Evolutionary conservation across 2,329 filamentous ascomycete species (phyloP).

Genomic region (Colletotrichum cuscutae): DNA sequence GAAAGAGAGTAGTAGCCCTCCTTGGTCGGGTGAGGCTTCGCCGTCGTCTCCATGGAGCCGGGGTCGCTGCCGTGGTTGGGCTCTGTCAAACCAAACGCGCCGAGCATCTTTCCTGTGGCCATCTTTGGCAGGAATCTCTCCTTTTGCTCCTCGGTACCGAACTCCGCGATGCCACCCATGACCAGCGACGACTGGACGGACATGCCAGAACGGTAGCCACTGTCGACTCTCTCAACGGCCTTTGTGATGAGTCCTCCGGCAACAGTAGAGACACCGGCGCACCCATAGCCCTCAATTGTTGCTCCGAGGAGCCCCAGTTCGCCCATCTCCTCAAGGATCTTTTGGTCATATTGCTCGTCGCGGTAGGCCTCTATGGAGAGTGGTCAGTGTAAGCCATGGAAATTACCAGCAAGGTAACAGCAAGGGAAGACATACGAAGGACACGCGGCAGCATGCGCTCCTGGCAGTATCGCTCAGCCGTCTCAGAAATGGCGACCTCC

Average conservation of each 20-base stretch:
- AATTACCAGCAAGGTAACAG: constrained; percentile 1
- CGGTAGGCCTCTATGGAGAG: constrained; percentile 76
- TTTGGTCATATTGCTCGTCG: constrained; percentile 85
- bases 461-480: constrained; percentile 93
- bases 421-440: constrained; percentile 69
- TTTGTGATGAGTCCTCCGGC: constrained; percentile 90
- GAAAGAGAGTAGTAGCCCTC: constrained; percentile 83
- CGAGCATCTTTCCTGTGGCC: constrained; percentile 84
- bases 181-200: constrained; percentile 93
- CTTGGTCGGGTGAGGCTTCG: constrained; percentile 86
- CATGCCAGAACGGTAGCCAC: constrained; percentile 91
- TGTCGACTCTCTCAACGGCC: constrained; percentile 91
- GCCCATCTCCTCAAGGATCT: constrained; percentile 91
- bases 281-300: constrained; percentile 87
- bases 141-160: constrained; percentile 88
- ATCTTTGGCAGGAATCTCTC: constrained; percentile 83
- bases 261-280: constrained; percentile 87
- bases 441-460: constrained; percentile 87
- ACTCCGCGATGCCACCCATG: constrained; percentile 92
- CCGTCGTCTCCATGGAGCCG: constrained; percentile 88
- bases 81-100: constrained; percentile 90
- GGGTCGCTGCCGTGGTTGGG: constrained; percentile 94
- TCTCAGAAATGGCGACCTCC: constrained; percentile 88
- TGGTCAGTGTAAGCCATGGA: background rate
- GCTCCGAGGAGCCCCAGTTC: constrained; percentile 89